phyloP scores from a whole-genome alignment of 2,329 filamentous ascomycete species.

The Chaetomium olivaceum region DNA sequence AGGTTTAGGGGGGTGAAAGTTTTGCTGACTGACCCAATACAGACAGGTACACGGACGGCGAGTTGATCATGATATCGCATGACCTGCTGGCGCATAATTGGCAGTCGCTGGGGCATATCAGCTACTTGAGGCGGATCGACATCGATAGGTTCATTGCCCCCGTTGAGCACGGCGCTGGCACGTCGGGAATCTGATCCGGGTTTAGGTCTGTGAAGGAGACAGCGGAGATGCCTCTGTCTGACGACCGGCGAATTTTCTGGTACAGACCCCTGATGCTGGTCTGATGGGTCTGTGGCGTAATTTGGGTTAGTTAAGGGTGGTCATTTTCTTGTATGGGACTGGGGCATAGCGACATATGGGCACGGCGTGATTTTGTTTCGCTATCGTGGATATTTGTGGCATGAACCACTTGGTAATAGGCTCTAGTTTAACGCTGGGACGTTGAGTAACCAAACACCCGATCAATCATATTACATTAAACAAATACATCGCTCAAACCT shows the following conservation, averaged over 20 bases:
- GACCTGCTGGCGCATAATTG: constrained; percentile 80
- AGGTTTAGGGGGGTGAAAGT: background rate
- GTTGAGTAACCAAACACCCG: background rate
- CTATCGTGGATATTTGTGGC: background rate
- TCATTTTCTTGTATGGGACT: background rate
- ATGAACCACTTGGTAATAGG: background rate
- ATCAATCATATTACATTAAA: background rate
- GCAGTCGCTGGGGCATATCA: constrained; percentile 63
- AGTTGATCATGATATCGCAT: constrained; percentile 77
- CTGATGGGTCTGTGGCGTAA: background rate
- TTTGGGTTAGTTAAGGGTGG: background rate
- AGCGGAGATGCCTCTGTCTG: too few species aligned
- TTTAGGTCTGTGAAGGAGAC: background rate
- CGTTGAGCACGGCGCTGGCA: background rate
- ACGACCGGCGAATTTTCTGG: too few species aligned
- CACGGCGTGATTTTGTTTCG: background rate
- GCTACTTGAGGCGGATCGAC: constrained; percentile 60
- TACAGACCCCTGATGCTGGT: too few species aligned
- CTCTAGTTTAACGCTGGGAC: background rate
- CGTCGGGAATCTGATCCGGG: background rate
- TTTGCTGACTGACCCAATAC: background rate
- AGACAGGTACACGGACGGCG: constrained; percentile 75
- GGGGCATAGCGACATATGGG: background rate
- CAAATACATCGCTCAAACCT: background rate
- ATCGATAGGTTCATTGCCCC: constrained; percentile 50